Percentiles rank a stretch among this genome's conserved stretches.
Conservation (phyloP, 2,329 filamentous ascomycete genomes). For the Sclerotiophoma versabilis region DNA sequence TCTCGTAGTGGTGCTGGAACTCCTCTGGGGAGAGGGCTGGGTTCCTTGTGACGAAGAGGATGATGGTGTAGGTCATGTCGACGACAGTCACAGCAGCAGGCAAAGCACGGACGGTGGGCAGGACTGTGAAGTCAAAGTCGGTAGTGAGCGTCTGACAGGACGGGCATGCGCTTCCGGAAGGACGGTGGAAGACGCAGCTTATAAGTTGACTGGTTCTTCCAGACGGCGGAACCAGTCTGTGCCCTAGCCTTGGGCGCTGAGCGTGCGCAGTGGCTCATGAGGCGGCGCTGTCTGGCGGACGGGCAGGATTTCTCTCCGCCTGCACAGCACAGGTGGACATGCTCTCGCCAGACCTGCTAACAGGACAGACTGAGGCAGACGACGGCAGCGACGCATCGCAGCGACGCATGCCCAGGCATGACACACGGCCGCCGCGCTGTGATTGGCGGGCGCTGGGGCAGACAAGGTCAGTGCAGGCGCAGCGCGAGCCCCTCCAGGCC, state of each 20-base stretch:
- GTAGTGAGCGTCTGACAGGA: conserved; percentile 13
- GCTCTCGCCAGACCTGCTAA: conserved; percentile 12
- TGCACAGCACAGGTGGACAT: conserved; percentile 2
- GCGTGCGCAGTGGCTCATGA: not conserved
- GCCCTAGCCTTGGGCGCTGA: conserved; percentile 1
- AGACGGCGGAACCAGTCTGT: conserved; percentile 1
- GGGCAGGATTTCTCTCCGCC: conserved; percentile 10
- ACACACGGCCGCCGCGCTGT: conserved; percentile 7
- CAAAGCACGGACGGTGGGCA: not conserved
- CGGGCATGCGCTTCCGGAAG: conserved; percentile 20
- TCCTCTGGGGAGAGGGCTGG: conserved; percentile 29
- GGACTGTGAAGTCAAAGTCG: not conserved
- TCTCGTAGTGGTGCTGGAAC: conserved; percentile 40
- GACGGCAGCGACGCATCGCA: conserved; percentile 1
- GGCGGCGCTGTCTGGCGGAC: not conserved
- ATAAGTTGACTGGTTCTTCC: conserved; percentile 13
- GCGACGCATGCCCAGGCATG: not conserved
- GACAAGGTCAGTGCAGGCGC: not conserved
- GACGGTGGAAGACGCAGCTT: conserved; percentile 21
- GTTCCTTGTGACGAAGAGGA: conserved; percentile 37
- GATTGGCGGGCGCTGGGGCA: conserved; percentile 1
- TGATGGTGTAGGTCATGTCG: conserved; percentile 35
- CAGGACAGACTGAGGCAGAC: not conserved
- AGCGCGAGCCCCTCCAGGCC: not conserved
- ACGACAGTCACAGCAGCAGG: not conserved